Percentiles rank a stretch among this genome's conserved stretches.
These are phyloP conservation scores for Globisporangium alternatum DNA, from an alignment of 352 stramenopile genomes.

Conservation along the genomic window DNA sequence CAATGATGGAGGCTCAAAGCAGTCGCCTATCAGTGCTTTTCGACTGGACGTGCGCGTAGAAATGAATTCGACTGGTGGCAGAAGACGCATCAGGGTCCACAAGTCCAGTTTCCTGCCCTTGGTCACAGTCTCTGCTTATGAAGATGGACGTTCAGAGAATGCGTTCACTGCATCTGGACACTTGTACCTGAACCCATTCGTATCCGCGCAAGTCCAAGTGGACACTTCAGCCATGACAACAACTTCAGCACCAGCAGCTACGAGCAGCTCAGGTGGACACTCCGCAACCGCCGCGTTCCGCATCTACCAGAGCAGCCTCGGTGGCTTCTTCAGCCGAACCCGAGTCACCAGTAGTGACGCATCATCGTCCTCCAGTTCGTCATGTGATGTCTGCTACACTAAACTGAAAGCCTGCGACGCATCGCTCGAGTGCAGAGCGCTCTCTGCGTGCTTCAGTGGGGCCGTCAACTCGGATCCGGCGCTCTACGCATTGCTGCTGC, in stretches of 20 bases:
- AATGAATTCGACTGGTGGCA: not conserved
- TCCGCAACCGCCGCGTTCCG: not conserved
- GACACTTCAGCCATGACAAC: not conserved
- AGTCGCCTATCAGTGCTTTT: not conserved
- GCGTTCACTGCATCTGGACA: not conserved
- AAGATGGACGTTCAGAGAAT: not conserved
- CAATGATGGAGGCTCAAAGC: not conserved
- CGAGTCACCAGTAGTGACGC: not conserved
- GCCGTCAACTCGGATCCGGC: not conserved
- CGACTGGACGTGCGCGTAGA: slow-evolving; percentile 5
- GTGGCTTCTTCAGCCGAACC: slow-evolving; percentile 11
- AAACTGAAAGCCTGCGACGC: not conserved
- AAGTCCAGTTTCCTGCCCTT: slow-evolving; percentile 5
- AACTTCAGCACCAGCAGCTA: not conserved
- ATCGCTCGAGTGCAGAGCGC: slow-evolving; percentile 11
- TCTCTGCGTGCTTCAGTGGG: slow-evolving; percentile 10
- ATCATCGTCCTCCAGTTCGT: not conserved
- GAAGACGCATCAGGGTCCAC: not conserved
- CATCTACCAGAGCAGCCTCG: not conserved
- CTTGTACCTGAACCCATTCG: slow-evolving; percentile 1
- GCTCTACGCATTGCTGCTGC: slow-evolving; percentile 9
- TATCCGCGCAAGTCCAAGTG: not conserved
- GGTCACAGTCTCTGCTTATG: not conserved
- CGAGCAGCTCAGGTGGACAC: not conserved
- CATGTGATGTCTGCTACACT: slow-evolving; percentile 3